phyloP scores from a whole-genome alignment of 805 yeast species.

The Metschnikowia chrysomelidarum region DNA sequence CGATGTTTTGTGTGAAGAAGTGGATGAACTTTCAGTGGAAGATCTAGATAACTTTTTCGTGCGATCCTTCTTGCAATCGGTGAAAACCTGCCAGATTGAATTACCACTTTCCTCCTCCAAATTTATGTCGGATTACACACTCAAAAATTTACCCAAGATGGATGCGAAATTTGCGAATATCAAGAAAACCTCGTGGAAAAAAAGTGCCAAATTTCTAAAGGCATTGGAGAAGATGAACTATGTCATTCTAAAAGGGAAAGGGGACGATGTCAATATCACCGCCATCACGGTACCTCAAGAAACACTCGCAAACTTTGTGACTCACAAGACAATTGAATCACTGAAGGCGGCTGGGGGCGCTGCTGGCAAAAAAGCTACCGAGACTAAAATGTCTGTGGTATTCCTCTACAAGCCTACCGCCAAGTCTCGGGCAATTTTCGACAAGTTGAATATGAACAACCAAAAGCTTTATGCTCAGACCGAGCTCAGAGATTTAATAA shows the following conservation, averaged over 20 bases:
- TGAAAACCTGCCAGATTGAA: slow-evolving; percentile 53
- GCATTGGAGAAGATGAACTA: slow-evolving; percentile 78
- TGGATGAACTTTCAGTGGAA: slow-evolving; percentile 46
- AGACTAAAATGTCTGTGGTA: slow-evolving; percentile 29
- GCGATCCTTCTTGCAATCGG: slow-evolving; percentile 67
- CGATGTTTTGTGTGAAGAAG: too few relatives aligned
- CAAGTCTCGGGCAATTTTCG: slow-evolving; percentile 46
- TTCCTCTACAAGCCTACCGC: slow-evolving; percentile 57
- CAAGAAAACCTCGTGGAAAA: slow-evolving; percentile 87
- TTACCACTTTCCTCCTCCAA: slow-evolving; percentile 72
- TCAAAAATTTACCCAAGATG: slow-evolving; percentile 71
- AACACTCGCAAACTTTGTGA: slow-evolving; percentile 59
- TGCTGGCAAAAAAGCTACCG: slow-evolving; percentile 23
- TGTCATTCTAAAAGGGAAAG: slow-evolving; percentile 76
- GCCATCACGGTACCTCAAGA: slow-evolving; percentile 17
- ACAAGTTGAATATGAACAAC: slow-evolving; percentile 36
- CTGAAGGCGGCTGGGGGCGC: slow-evolving; percentile 26
- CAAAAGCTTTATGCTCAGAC: slow-evolving; percentile 46
- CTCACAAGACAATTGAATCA: slow-evolving; percentile 46
- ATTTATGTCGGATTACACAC: slow-evolving; percentile 68
- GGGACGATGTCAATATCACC: slow-evolving; percentile 65
- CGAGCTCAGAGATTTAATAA: slow-evolving; percentile 54
- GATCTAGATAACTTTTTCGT: slow-evolving; percentile 76
- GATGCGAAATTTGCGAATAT: slow-evolving; percentile 53
- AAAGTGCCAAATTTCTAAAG: slow-evolving; percentile 79